Evolutionary conservation across 768 basidiomycete genomes (phyloP).

Genomic region (Nidula microcarpa): DNA sequence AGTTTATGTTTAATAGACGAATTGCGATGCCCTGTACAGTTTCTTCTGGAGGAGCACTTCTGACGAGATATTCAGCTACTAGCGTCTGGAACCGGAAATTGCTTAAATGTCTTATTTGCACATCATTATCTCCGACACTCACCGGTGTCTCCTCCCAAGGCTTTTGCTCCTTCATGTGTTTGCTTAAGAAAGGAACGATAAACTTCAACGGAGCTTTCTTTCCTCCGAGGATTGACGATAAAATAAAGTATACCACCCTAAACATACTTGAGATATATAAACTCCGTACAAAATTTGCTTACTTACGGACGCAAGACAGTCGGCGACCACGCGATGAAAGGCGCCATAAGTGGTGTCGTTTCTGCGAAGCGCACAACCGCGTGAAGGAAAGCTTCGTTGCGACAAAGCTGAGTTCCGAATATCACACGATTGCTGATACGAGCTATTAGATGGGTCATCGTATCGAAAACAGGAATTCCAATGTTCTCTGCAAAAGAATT

Average conservation of each 20-base stretch:
- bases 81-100: slow-evolving; percentile 8
- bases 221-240: slow-evolving; percentile 28
- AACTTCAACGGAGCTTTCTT: slow-evolving; percentile 24
- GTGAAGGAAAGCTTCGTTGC: slow-evolving; percentile 27
- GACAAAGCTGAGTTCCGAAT: slow-evolving; percentile 30
- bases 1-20: slow-evolving; percentile 34
- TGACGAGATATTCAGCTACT: slow-evolving; percentile 24
- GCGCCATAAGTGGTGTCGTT: slow-evolving; percentile 26
- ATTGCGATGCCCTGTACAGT: slow-evolving; percentile 26
- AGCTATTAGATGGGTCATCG: slow-evolving; percentile 33
- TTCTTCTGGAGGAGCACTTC: slow-evolving; percentile 24
- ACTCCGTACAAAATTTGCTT: neutral
- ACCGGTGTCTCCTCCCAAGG: slow-evolving; percentile 20
- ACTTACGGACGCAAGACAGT: slow-evolving; percentile 24
- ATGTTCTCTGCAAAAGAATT: no score
- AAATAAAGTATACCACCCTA: slow-evolving; percentile 25
- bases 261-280: neutral
- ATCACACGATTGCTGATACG: slow-evolving; percentile 34
- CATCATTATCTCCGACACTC: slow-evolving; percentile 2
- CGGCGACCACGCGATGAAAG: slow-evolving; percentile 29
- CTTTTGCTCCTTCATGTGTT: slow-evolving; percentile 18
- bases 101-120: neutral
- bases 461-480: slow-evolving; percentile 25
- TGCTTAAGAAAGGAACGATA: slow-evolving; percentile 24
- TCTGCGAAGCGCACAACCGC: slow-evolving; percentile 31